A percentile compares a stretch with the other conserved stretches of the same genome.
Conservation (phyloP, 179 eudicot species). For the Silene noctiflora region DNA sequence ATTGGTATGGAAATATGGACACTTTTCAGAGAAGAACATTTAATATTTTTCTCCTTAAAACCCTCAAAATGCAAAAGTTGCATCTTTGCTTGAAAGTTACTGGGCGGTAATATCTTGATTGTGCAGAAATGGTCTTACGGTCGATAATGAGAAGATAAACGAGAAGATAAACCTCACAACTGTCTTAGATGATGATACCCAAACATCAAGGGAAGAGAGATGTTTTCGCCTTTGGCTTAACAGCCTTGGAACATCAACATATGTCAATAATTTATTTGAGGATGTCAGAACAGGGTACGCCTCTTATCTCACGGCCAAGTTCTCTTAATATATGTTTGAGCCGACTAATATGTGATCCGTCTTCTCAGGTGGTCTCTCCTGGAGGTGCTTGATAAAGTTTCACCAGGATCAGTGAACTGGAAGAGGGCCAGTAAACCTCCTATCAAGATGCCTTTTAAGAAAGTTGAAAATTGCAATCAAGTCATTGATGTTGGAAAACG, state of each 20-base stretch:
- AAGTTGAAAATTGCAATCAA: constrained; percentile 88
- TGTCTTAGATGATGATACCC: constrained; percentile 60
- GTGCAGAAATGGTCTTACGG: constrained; percentile 66
- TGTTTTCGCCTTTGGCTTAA: constrained; percentile 80
- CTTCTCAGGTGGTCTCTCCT: constrained; percentile 62
- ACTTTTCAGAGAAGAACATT: not conserved
- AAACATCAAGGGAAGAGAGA: constrained; percentile 81
- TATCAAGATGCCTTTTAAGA: constrained; percentile 77
- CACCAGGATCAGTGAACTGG: constrained; percentile 77
- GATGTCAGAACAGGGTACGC: constrained; percentile 46
- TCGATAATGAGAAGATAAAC: constrained; percentile 48
- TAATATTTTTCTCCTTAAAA: not conserved
- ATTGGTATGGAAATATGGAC: too few species aligned
- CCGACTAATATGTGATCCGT: not conserved
- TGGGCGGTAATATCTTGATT: constrained; percentile 10
- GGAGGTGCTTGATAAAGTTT: constrained; percentile 75
- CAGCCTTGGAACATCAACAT: constrained; percentile 66
- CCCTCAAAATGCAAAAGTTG: not conserved
- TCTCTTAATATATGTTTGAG: not conserved
- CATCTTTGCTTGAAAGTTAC: constrained; percentile 2
- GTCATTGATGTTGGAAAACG: constrained; percentile 64
- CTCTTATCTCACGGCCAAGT: not conserved
- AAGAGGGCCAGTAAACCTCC: constrained; percentile 72
- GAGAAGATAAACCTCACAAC: constrained; percentile 52
- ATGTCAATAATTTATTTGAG: constrained; percentile 73